These are phyloP conservation scores for Globisporangium carolinianum DNA, from an alignment of 352 stramenopile species.

Conservation along the genomic window DNA sequence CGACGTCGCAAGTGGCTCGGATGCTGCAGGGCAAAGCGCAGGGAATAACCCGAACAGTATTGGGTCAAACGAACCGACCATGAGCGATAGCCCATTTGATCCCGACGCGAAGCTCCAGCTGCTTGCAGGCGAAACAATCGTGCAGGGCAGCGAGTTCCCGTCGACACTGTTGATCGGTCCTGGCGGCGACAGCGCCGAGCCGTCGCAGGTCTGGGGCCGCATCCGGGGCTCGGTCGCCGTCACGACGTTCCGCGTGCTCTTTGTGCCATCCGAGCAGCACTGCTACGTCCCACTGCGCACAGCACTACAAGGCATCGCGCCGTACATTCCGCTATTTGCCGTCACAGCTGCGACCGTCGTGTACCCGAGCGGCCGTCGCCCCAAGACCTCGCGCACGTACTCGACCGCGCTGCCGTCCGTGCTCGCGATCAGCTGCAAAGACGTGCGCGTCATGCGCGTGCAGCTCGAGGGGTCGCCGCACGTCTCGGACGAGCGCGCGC, in stretches of 20 bases:
- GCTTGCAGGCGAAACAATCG: slow-evolving; percentile 32
- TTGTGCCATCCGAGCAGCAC: slow-evolving; percentile 45
- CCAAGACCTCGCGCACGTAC: slow-evolving; percentile 44
- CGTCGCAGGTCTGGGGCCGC: slow-evolving; percentile 51
- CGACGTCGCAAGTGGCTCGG: slow-evolving; percentile 7
- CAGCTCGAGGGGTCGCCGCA: slow-evolving; percentile 44
- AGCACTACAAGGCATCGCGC: slow-evolving; percentile 28
- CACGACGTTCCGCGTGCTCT: slow-evolving; percentile 78
- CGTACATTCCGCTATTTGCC: slow-evolving; percentile 74
- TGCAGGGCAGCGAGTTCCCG: slow-evolving; percentile 37
- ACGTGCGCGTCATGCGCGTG: slow-evolving; percentile 64
- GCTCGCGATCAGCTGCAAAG: slow-evolving; percentile 71
- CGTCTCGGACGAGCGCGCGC: slow-evolving; percentile 43
- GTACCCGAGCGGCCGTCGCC: slow-evolving; percentile 46
- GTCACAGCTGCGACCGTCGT: slow-evolving; percentile 55
- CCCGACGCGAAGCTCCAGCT: slow-evolving; percentile 1
- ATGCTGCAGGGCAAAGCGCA: too few relatives aligned
- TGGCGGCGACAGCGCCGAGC: slow-evolving; percentile 47
- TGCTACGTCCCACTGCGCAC: slow-evolving; percentile 31
- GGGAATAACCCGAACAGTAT: too few relatives aligned
- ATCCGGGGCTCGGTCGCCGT: slow-evolving; percentile 53
- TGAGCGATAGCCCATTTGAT: background rate
- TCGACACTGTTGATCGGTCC: slow-evolving; percentile 58
- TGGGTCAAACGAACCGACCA: background rate
- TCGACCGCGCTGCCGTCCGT: slow-evolving; percentile 45